phyloP scores from a whole-genome alignment of 768 basidiomycete genomes.

The Kondoa malvinella region DNA sequence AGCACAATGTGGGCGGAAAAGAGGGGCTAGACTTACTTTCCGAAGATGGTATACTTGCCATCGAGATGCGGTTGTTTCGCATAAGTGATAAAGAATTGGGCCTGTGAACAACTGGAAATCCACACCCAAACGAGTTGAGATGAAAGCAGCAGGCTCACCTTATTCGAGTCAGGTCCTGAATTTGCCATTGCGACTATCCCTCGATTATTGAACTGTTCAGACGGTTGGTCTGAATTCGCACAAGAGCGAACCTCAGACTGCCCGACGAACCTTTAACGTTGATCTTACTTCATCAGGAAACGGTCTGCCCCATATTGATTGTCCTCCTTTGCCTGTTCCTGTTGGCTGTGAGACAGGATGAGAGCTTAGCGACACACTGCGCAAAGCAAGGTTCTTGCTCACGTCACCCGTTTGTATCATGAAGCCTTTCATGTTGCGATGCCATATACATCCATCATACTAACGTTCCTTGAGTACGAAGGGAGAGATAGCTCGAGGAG shows the following conservation, averaged over 20 bases:
- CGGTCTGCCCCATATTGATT: conserved; percentile 86
- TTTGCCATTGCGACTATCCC: conserved; percentile 98
- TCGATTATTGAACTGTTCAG: conserved; percentile 68
- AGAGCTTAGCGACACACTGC: neutral
- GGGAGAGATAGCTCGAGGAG: conserved; percentile 35
- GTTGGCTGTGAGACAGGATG: conserved; percentile 44
- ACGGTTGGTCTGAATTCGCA: neutral
- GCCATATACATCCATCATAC: conserved; percentile 4
- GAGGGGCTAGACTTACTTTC: conserved; percentile 40
- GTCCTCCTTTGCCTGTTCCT: conserved; percentile 85
- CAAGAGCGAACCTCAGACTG: neutral
- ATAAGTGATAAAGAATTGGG: conserved; percentile 42
- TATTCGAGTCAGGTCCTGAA: conserved; percentile 82
- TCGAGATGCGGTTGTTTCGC: conserved; percentile 86
- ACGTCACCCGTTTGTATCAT: conserved; percentile 50
- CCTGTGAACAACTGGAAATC: neutral
- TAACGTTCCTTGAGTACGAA: neutral
- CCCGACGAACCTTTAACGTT: conserved; percentile 64
- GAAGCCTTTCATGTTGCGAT: conserved; percentile 78
- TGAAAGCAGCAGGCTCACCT: conserved; percentile 30
- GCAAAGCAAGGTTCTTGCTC: conserved; percentile 24
- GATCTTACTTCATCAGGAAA: conserved; percentile 84
- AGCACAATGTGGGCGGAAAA: conserved; percentile 7
- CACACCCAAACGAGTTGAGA: neutral
- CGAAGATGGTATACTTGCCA: conserved; percentile 76